These are phyloP conservation scores for Plectosphaerella sp. DNA, from an alignment of 2,329 filamentous ascomycete genomes.

Conservation along the genomic window DNA sequence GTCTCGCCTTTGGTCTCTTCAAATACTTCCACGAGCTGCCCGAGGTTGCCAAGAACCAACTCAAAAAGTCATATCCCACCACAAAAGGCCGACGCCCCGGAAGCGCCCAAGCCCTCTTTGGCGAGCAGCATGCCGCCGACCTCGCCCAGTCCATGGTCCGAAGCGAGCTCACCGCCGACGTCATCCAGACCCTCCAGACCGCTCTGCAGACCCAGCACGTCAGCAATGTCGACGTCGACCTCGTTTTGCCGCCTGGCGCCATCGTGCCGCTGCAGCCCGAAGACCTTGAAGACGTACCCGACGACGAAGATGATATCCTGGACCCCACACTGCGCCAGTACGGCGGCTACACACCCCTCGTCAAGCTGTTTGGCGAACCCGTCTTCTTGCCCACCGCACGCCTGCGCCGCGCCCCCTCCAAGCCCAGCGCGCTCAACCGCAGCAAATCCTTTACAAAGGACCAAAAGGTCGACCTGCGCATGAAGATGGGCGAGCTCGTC, in stretches of 20 bases:
- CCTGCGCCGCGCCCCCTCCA: conserved; percentile 80
- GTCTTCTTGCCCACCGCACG: conserved; percentile 84
- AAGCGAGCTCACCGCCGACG: conserved; percentile 70
- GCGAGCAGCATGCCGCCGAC: conserved; percentile 89
- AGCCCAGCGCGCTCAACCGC: conserved; percentile 74
- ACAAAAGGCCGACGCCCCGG: conserved; percentile 54
- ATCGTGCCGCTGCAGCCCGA: conserved; percentile 62
- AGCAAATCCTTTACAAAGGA: conserved; percentile 73
- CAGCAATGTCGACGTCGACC: conserved; percentile 81
- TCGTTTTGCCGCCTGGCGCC: conserved; percentile 75
- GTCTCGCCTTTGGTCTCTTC: conserved; percentile 83
- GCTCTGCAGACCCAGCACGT: conserved; percentile 78
- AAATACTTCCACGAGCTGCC: conserved; percentile 93
- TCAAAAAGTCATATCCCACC: conserved; percentile 55
- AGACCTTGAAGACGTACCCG: conserved; percentile 54
- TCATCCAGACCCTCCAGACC: conserved; percentile 68
- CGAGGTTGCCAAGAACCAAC: conserved; percentile 65
- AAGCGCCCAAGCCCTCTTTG: conserved; percentile 68
- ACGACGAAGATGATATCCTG: conserved; percentile 62
- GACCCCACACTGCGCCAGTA: conserved; percentile 66
- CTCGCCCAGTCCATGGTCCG: conserved; percentile 79
- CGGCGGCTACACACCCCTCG: conserved; percentile 69
- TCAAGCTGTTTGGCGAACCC: conserved; percentile 77
- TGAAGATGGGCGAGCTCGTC: conserved; percentile 85
- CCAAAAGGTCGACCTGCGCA: conserved; percentile 78